A percentile compares a stretch with the other conserved stretches of the same genome.
Conservation (phyloP, 1,284 basidiomycete species). For the Volvariella volvacea region DNA sequence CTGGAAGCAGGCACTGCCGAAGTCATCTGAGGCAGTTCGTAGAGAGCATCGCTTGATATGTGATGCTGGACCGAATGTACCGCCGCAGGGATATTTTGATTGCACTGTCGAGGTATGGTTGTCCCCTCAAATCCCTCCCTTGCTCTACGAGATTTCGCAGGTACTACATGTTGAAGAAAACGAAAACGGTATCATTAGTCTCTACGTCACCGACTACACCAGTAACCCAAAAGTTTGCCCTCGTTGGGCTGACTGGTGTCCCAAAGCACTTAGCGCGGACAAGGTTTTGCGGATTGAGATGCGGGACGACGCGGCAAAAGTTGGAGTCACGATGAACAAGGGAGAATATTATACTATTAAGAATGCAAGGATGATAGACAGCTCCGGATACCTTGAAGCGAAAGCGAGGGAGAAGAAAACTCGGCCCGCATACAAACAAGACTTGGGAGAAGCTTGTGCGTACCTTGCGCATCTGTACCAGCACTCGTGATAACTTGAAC, state of each 20-base stretch:
- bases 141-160: constrained; percentile 22
- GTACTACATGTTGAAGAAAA: constrained; percentile 38
- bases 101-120: constrained; percentile 58
- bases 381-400: constrained; percentile 38
- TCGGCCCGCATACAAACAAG: too few species aligned
- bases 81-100: constrained; percentile 53
- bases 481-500: too few species aligned
- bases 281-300: constrained; percentile 47
- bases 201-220: constrained; percentile 72
- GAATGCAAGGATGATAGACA: constrained; percentile 43
- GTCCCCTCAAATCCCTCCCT: constrained; percentile 1
- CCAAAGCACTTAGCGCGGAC: constrained; percentile 32
- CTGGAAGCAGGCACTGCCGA: constrained; percentile 1
- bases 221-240: constrained; percentile 25
- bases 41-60: constrained; percentile 42
- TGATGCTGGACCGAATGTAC: constrained; percentile 38
- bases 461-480: too few species aligned
- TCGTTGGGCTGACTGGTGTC: constrained; percentile 40
- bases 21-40: constrained; percentile 15
- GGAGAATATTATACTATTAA: constrained; percentile 50
- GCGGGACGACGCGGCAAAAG: constrained; percentile 41
- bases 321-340: constrained; percentile 36
- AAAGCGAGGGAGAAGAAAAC: constrained; percentile 29
- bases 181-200: constrained; percentile 28
- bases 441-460: too few species aligned